Percentiles rank a stretch among this genome's conserved stretches.
These are phyloP conservation scores for Talaromyces adpressus DNA, from an alignment of 495 filamentous ascomycete genomes.

Conservation along the genomic window DNA sequence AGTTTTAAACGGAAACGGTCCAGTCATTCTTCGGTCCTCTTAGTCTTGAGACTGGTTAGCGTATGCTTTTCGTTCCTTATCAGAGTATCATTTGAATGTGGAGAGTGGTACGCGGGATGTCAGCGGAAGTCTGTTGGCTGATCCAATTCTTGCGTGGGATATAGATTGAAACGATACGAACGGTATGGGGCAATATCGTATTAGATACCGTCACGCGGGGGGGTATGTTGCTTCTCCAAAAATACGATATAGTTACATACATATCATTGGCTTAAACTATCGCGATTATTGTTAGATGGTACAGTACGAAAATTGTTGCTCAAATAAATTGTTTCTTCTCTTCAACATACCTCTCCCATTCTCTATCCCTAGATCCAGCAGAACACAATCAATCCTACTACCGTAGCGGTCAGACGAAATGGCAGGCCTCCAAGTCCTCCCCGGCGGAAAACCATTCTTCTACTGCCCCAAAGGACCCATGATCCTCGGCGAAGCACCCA, in stretches of 20 bases:
- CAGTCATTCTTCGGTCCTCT: too few species aligned
- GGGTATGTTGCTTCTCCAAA: background rate
- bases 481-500: constrained; percentile 22
- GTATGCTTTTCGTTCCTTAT: background rate
- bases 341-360: too few species aligned
- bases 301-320: too few species aligned
- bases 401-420: background rate
- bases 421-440: background rate
- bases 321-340: too few species aligned
- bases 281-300: too few species aligned
- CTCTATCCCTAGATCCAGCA: too few species aligned
- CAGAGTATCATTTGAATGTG: background rate
- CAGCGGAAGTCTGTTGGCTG: too few species aligned
- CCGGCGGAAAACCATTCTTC: constrained; percentile 9
- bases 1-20: too few species aligned
- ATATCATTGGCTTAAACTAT: background rate
- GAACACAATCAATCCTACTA: too few species aligned
- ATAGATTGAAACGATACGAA: background rate
- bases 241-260: background rate
- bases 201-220: background rate
- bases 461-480: constrained; percentile 16
- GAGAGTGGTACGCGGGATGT: background rate
- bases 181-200: too few species aligned
- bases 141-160: background rate
- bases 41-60: too few species aligned